These are phyloP conservation scores for Pythium phragmiticola DNA, from an alignment of 352 stramenopile species.

Conservation along the genomic window DNA sequence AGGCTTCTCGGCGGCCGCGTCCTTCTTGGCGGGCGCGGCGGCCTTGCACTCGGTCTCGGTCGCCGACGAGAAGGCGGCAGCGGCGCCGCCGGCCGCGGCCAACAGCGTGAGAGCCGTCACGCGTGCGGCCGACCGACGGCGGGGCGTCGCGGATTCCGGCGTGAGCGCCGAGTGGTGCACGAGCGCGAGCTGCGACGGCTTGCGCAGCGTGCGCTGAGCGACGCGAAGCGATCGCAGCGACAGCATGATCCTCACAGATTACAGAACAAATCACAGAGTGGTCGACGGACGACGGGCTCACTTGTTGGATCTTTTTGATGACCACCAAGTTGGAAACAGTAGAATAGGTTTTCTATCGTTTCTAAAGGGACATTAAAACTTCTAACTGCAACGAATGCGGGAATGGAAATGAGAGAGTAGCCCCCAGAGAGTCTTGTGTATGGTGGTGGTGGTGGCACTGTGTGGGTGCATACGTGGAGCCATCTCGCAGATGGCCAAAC, in stretches of 20 bases:
- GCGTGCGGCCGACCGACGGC: neutral
- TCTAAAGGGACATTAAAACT: neutral
- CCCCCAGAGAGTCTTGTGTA: no score
- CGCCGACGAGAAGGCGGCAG: slow-evolving; percentile 20
- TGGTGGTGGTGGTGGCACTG: neutral
- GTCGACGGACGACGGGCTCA: slow-evolving; percentile 1
- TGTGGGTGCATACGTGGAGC: slow-evolving; percentile 1
- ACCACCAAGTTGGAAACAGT: neutral
- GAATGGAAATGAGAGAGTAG: neutral
- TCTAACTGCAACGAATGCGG: neutral
- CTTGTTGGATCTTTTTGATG: neutral
- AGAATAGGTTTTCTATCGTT: neutral
- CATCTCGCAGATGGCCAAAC: slow-evolving; percentile 19
- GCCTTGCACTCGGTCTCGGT: slow-evolving; percentile 22
- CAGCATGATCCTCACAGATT: slow-evolving; percentile 10
- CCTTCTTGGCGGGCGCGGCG: slow-evolving; percentile 4
- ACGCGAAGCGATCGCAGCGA: slow-evolving; percentile 19
- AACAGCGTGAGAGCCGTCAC: slow-evolving; percentile 9
- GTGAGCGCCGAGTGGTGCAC: slow-evolving; percentile 7
- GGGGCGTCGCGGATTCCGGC: neutral
- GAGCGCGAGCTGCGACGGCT: slow-evolving; percentile 19
- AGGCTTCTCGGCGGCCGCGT: slow-evolving; percentile 8
- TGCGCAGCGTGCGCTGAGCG: slow-evolving; percentile 19
- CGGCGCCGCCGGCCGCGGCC: slow-evolving; percentile 3
- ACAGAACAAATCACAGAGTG: neutral